Percentiles rank a stretch among this genome's conserved stretches.
Conservation (phyloP, 129 eudicot genomes). For the Artemisia annua region DNA sequence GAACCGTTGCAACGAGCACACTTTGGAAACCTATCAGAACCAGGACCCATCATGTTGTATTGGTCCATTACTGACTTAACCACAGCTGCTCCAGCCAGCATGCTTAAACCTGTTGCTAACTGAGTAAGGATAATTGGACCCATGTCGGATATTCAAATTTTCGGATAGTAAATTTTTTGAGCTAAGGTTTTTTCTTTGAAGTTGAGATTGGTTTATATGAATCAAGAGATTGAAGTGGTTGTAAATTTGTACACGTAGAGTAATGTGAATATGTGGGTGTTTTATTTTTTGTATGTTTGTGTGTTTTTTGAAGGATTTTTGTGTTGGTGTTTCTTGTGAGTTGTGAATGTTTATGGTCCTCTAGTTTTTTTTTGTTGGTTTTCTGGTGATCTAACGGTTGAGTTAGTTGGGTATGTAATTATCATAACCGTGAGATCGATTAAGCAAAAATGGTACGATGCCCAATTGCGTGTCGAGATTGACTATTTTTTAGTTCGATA, state of each 20-base stretch:
- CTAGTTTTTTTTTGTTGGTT: not conserved
- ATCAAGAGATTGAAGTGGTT: conserved; percentile 10
- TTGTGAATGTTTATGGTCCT: conserved; percentile 4
- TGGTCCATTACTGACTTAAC: conserved; percentile 14
- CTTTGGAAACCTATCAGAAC: conserved; percentile 25
- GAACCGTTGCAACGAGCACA: conserved; percentile 18
- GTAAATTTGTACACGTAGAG: conserved; percentile 14
- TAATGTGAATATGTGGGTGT: conserved; percentile 9
- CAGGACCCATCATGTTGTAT: conserved; percentile 13
- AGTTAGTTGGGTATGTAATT: conserved; percentile 4
- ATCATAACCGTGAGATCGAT: conserved; percentile 14
- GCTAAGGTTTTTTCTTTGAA: not conserved
- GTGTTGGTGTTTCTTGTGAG: conserved; percentile 3
- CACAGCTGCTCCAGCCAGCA: conserved; percentile 14
- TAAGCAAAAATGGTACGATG: no score
- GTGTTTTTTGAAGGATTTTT: conserved; percentile 6
- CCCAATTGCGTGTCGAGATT: no score
- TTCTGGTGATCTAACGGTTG: conserved; percentile 5
- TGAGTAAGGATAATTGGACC: conserved; percentile 11
- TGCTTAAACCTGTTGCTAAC: conserved; percentile 12
- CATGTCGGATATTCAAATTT: conserved; percentile 8
- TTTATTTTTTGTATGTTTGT: not conserved
- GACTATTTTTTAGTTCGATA: no score
- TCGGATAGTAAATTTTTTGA: not conserved
- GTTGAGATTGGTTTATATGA: conserved; percentile 8